Percentiles rank a stretch among this genome's conserved stretches.
phyloP scores from a whole-genome alignment of 345 rosid genomes.

The Cardamine resedifolia region DNA sequence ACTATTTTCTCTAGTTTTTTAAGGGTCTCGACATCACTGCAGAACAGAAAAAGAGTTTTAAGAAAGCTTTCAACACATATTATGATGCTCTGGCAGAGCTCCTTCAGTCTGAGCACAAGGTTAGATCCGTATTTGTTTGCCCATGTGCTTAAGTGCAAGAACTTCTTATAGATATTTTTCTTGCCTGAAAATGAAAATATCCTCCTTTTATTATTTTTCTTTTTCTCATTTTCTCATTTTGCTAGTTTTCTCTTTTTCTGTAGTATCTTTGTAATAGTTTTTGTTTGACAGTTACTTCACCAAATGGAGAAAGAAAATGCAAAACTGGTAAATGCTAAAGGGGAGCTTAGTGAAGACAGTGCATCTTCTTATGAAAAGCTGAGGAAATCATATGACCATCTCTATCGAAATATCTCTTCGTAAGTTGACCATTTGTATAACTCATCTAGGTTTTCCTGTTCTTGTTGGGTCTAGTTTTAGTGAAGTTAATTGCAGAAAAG shows the following conservation, averaged over 20 bases:
- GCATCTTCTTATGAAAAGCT: conserved; percentile 87
- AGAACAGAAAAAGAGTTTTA: conserved; percentile 83
- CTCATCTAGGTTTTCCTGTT: conserved; percentile 18
- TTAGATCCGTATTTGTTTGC: conserved; percentile 41
- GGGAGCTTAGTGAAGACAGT: conserved; percentile 96
- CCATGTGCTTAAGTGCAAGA: neutral
- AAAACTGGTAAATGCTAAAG: conserved; percentile 87
- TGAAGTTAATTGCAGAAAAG: conserved; percentile 11
- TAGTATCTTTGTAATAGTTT: neutral
- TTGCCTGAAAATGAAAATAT: conserved; percentile 9
- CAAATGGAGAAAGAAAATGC: conserved; percentile 99
- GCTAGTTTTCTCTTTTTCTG: neutral
- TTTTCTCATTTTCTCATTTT: conserved; percentile 23
- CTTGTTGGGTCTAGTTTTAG: conserved; percentile 15
- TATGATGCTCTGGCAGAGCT: conserved; percentile 81
- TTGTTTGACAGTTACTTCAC: conserved; percentile 61
- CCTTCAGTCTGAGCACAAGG: conserved; percentile 91
- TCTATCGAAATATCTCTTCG: conserved; percentile 89
- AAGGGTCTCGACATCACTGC: conserved; percentile 76
- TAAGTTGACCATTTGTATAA: conserved; percentile 50
- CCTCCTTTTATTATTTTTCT: neutral
- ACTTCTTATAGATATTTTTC: conserved; percentile 4
- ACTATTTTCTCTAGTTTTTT: conserved; percentile 62
- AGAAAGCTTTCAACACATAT: conserved; percentile 74
- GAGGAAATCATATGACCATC: conserved; percentile 87